phyloP scores from a whole-genome alignment of 805 yeast species.

The Saccharomycopsis fibuligera region DNA sequence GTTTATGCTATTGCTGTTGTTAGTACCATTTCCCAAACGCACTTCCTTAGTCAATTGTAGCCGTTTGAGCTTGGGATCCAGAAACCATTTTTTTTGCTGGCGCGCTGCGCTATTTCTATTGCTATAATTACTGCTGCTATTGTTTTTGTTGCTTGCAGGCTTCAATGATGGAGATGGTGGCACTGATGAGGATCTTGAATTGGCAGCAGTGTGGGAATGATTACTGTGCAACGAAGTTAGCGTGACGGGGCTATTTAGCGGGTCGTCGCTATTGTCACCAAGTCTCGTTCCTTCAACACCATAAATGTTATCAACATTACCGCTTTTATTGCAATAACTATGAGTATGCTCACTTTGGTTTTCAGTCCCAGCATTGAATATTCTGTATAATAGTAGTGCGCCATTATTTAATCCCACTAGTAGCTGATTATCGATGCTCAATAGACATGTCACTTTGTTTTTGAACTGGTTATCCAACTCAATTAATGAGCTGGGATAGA shows the following conservation, averaged over 20 bases:
- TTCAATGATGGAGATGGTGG: background rate
- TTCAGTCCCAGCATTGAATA: conserved; percentile 10
- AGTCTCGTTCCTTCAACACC: no score
- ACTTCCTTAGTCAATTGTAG: conserved; percentile 1
- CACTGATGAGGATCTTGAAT: background rate
- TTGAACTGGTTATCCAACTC: background rate
- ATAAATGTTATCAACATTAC: background rate
- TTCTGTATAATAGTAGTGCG: conserved; percentile 1
- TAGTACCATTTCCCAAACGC: background rate
- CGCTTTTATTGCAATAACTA: background rate
- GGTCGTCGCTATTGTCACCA: conserved; percentile 2
- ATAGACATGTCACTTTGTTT: conserved; percentile 1
- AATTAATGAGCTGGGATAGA: conserved; percentile 9
- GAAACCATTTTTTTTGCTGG: background rate
- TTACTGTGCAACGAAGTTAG: conserved; percentile 10
- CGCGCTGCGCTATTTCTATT: background rate
- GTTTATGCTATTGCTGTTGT: no score
- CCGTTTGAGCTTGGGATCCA: background rate
- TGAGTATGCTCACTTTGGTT: background rate
- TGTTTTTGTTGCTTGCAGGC: no score
- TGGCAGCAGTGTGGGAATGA: background rate
- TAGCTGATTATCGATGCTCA: conserved; percentile 2
- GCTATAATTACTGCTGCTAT: background rate
- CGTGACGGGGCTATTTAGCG: conserved; percentile 14
- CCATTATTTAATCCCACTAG: conserved; percentile 11